These are phyloP conservation scores for Sechiopsis laciniata DNA, from an alignment of 306 rosid species.

Conservation along the genomic window DNA sequence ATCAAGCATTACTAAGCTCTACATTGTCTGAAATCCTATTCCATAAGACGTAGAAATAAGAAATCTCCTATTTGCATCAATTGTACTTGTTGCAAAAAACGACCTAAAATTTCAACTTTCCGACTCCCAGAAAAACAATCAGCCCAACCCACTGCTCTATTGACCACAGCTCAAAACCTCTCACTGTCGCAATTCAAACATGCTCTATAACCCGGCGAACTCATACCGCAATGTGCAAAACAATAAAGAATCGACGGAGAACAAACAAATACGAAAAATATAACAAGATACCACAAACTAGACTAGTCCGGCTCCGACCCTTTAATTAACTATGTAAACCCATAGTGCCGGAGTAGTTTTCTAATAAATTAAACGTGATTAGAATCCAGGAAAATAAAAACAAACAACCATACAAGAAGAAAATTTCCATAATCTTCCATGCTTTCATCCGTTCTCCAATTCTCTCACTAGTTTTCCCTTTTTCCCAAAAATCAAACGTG, in stretches of 20 bases:
- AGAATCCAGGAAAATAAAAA: background rate
- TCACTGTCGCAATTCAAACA: constrained; percentile 11
- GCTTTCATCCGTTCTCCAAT: background rate
- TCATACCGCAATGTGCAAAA: background rate
- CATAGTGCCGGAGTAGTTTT: constrained; percentile 4
- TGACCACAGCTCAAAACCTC: constrained; percentile 13
- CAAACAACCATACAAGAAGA: background rate
- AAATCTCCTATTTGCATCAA: background rate
- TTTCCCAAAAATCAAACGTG: constrained; percentile 1
- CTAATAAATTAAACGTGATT: background rate
- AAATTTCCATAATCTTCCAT: background rate
- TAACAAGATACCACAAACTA: background rate
- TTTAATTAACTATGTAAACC: background rate
- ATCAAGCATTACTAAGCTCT: background rate
- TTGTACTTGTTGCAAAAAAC: background rate
- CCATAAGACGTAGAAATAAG: background rate
- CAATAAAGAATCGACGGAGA: background rate
- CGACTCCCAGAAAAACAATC: constrained; percentile 9
- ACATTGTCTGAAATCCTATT: background rate
- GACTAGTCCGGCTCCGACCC: background rate
- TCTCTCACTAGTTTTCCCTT: constrained; percentile 8
- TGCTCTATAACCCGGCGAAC: constrained; percentile 2
- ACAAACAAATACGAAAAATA: background rate
- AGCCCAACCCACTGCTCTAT: background rate
- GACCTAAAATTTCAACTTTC: background rate